Conservation (phyloP, 352 stramenopile genomes). For the Globisporangium echinulatum region DNA sequence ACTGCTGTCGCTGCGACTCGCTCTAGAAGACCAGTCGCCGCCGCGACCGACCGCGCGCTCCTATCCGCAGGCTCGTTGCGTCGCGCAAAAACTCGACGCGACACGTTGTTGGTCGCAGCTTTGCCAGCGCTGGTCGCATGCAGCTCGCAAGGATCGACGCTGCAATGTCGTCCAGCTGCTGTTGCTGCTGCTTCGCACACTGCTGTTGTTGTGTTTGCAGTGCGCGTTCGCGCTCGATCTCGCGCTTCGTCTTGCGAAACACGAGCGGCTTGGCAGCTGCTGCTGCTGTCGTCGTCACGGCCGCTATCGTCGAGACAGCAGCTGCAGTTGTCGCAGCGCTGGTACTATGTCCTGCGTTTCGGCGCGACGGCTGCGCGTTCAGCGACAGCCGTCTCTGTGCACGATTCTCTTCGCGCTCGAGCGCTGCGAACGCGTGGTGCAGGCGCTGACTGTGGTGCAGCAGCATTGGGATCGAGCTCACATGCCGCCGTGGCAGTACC, state of each 20-base stretch:
- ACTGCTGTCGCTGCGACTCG: neutral
- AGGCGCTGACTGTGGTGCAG: constrained; percentile 30
- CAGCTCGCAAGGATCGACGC: constrained; percentile 3
- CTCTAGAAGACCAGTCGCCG: constrained; percentile 36
- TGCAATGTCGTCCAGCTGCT: constrained; percentile 11
- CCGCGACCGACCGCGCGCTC: constrained; percentile 18
- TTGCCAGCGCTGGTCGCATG: neutral
- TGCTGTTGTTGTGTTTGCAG: constrained; percentile 12
- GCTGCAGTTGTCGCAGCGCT: constrained; percentile 8
- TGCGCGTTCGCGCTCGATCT: constrained; percentile 35
- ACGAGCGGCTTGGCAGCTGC: constrained; percentile 25
- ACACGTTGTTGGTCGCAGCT: constrained; percentile 10
- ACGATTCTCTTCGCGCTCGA: constrained; percentile 36
- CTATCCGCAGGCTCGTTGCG: constrained; percentile 6
- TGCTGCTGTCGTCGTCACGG: constrained; percentile 3
- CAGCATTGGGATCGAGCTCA: constrained; percentile 23
- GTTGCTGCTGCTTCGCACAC: constrained; percentile 10
- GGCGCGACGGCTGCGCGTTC: constrained; percentile 9
- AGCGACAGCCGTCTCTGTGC: constrained; percentile 12
- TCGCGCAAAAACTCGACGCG: constrained; percentile 1
- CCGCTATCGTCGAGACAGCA: neutral
- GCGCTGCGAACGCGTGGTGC: constrained; percentile 21
- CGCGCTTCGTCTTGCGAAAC: constrained; percentile 51
- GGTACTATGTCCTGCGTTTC: constrained; percentile 4
- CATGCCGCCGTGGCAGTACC: constrained; percentile 27